These are phyloP conservation scores for Helotiales sp. DNA, from an alignment of 2,329 filamentous ascomycete genomes.

Conservation along the genomic window DNA sequence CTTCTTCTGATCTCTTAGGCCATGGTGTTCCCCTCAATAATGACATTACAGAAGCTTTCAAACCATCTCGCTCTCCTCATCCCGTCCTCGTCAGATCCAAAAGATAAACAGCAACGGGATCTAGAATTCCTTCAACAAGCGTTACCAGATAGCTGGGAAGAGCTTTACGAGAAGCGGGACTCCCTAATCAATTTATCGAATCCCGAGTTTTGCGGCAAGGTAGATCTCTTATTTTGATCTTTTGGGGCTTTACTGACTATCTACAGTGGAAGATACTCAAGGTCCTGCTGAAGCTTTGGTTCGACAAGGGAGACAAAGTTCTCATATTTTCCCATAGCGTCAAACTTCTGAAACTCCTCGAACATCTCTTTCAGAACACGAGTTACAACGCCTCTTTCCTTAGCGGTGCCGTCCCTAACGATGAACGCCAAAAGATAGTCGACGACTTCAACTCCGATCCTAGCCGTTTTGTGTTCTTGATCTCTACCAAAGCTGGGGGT, in stretches of 20 bases:
- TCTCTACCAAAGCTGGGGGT: conserved; percentile 90
- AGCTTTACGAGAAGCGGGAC: conserved; percentile 73
- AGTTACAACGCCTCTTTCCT: conserved; percentile 90
- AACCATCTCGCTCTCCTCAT: conserved; percentile 92
- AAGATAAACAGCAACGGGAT: conserved; percentile 77
- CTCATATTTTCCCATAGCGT: conserved; percentile 95
- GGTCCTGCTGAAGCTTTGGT: conserved; percentile 86
- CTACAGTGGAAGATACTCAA: conserved; percentile 82
- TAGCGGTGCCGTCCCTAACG: conserved; percentile 80
- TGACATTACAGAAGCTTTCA: conserved; percentile 80
- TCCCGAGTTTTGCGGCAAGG: conserved; percentile 88
- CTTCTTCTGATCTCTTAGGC: conserved; percentile 39
- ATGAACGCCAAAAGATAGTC: conserved; percentile 78
- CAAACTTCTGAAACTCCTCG: conserved; percentile 77
- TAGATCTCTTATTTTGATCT: not conserved
- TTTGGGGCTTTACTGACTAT: conserved; percentile 2
- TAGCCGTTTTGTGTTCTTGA: conserved; percentile 89
- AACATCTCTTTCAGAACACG: conserved; percentile 82
- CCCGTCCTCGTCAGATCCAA: conserved; percentile 61
- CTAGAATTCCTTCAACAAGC: conserved; percentile 72
- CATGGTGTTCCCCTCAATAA: conserved; percentile 82
- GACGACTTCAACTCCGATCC: conserved; percentile 91
- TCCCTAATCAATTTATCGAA: conserved; percentile 80
- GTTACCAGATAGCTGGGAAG: conserved; percentile 72
- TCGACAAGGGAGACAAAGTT: conserved; percentile 87